These are phyloP conservation scores for Polytrichum formosum DNA, from an alignment of 225 moss, liverwort and hornwort species.

Conservation along the genomic window DNA sequence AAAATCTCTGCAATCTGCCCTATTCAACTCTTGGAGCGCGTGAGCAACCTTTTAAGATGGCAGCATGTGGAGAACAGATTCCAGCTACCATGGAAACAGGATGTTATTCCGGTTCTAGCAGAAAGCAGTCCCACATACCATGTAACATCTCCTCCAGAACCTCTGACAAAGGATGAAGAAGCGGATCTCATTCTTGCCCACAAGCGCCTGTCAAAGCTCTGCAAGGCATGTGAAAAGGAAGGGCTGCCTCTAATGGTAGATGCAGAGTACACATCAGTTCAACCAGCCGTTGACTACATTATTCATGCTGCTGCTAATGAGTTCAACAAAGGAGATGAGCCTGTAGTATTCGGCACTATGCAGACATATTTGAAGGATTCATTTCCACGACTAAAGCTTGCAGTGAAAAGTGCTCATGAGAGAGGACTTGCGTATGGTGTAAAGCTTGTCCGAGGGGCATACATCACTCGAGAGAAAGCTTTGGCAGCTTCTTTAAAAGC, in stretches of 20 bases:
- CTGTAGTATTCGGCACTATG: conserved; percentile 73
- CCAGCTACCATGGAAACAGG: conserved; percentile 73
- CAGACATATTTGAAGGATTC: conserved; percentile 91
- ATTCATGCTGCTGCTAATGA: conserved; percentile 54
- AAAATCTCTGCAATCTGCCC: conserved; percentile 95
- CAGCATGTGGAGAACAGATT: conserved; percentile 64
- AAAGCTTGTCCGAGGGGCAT: conserved; percentile 95
- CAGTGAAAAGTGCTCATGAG: conserved; percentile 42
- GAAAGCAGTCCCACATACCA: conserved; percentile 76
- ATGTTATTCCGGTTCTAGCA: conserved; percentile 67
- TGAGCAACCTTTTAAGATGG: conserved; percentile 86
- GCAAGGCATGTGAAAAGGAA: conserved; percentile 59
- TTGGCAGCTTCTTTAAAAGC: conserved; percentile 44
- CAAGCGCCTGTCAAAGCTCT: conserved; percentile 60
- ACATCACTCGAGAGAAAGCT: conserved; percentile 71
- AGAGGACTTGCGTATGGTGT: conserved; percentile 68
- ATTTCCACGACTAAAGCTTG: conserved; percentile 68
- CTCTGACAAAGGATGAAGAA: conserved; percentile 72
- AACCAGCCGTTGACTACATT: conserved; percentile 90
- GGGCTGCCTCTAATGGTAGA: conserved; percentile 77
- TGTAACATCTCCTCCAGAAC: conserved; percentile 59
- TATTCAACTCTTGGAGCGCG: conserved; percentile 63
- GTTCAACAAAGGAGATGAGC: conserved; percentile 58
- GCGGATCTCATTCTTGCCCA: conserved; percentile 47
- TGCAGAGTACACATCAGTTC: conserved; percentile 78